Percentiles rank a stretch among this genome's conserved stretches.
phyloP scores from a whole-genome alignment of 106 monocot species.

The Gastrodia elata region DNA sequence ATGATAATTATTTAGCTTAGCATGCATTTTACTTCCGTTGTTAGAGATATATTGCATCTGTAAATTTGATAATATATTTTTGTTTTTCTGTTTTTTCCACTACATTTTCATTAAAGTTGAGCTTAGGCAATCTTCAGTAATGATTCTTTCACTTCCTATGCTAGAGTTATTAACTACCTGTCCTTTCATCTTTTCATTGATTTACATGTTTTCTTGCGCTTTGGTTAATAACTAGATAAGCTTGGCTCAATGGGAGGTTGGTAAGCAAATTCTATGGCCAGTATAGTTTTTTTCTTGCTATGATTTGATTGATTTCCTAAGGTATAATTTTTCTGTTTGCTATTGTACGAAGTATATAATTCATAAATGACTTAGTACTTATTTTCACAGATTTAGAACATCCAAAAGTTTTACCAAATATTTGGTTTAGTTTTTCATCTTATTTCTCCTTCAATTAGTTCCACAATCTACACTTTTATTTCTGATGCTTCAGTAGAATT shows the following conservation, averaged over 20 bases:
- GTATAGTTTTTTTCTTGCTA: neutral
- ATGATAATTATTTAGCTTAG: neutral
- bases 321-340: neutral
- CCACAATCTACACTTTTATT: neutral
- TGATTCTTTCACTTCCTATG: neutral
- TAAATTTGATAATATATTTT: neutral
- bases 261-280: neutral
- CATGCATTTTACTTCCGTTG: neutral
- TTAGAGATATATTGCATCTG: neutral
- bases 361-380: neutral
- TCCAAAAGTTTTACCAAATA: neutral
- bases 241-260: constrained; percentile 71
- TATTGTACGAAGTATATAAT: neutral
- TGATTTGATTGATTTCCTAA: neutral
- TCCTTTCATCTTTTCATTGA: neutral
- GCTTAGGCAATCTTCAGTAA: neutral
- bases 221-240: constrained; percentile 49
- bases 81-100: neutral
- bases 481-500: neutral
- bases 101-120: neutral
- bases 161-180: neutral
- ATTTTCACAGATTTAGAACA: neutral
- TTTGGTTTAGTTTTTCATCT: neutral
- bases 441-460: neutral
- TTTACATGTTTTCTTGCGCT: neutral